Evolutionary conservation across 1,139 yeast species (phyloP), one percentile per base, ranked within the genome.

Genomic region (Diutina scorzettiae): DNA sequence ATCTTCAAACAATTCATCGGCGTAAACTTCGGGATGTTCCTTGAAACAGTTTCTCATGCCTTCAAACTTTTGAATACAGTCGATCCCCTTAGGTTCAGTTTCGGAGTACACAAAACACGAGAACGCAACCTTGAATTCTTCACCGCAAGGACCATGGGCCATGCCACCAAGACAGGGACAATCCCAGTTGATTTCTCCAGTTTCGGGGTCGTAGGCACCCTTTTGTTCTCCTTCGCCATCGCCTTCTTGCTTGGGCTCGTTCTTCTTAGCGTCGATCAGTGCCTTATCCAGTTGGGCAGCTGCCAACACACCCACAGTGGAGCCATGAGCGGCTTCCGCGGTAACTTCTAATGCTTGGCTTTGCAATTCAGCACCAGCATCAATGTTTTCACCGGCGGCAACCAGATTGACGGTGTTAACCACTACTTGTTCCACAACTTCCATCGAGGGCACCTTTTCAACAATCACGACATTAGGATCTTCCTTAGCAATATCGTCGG

Each of bases 171-270:
- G 71, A 64, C 99, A 93, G n/a, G 98, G 96, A 61, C 99, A 93
- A 58, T 93, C 98, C 99, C 99, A 93, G 76, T 93, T 91, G 63
- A 93, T 93, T 61, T 91, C 98, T 32, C 98, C 98, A 5, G 99
- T 91, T 54, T 85, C 96, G 41, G 97, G 97, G 64, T 91, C 78
- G 64, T 79, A 91, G 2, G 98, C 96, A 37, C 86, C 86, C 37
- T 62, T 56, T 46, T 62, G 66, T 36, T 56, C 53, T 12, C 43
- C 49, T 14, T 43, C 52, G 18, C 43, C 51, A 9, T 43, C 48
- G 24, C 46, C 51, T 14, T 41, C 45, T 21, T 45, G 37, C 16
- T 46, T 50, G 7, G 40, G 51, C 48, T 50, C 60, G 16, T 58
- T 61, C 34, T 43, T 43, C 24, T 39, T 36, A 5, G 20, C 44